Evolutionary conservation across 2,329 filamentous ascomycete species (phyloP).

Genomic region (Periglandula ipomoeae): DNA sequence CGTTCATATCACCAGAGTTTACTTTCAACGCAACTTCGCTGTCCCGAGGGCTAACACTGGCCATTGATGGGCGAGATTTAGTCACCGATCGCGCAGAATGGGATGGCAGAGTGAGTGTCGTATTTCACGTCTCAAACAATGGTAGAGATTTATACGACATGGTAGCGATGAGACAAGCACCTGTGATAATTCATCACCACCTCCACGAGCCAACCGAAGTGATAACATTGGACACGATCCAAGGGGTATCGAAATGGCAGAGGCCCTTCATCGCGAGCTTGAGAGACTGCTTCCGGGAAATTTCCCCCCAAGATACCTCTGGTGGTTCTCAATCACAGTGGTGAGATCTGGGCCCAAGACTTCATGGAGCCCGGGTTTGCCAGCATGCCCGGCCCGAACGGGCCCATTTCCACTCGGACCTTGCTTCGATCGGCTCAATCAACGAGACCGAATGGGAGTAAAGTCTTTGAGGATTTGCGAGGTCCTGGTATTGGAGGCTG

Average conservation of each 20-base stretch:
- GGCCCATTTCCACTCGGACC: conserved; percentile 18
- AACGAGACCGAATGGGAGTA: conserved; percentile 14
- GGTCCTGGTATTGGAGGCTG: conserved; percentile 19
- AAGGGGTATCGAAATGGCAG: neutral
- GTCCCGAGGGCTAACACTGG: neutral
- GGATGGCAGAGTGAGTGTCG: conserved; percentile 1
- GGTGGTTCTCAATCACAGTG: neutral
- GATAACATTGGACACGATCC: neutral
- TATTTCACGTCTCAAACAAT: conserved; percentile 2
- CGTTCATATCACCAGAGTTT: neutral
- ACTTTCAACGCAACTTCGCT: neutral
- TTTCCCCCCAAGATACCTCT: neutral
- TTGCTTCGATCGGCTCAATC: conserved; percentile 20
- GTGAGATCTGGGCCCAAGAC: conserved; percentile 26
- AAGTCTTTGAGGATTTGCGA: neutral
- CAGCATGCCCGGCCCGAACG: conserved; percentile 23
- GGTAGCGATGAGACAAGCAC: conserved; percentile 4
- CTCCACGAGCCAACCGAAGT: conserved; percentile 1
- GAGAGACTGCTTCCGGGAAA: neutral
- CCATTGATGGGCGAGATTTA: conserved; percentile 1
- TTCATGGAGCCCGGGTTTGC: conserved; percentile 24
- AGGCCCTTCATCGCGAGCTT: neutral
- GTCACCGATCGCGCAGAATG: conserved; percentile 22
- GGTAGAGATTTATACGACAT: neutral
- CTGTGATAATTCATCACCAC: conserved; percentile 7